Base-by-base conservation (phyloP, 805 yeast genomes). In the Pichia heedii region DNA sequence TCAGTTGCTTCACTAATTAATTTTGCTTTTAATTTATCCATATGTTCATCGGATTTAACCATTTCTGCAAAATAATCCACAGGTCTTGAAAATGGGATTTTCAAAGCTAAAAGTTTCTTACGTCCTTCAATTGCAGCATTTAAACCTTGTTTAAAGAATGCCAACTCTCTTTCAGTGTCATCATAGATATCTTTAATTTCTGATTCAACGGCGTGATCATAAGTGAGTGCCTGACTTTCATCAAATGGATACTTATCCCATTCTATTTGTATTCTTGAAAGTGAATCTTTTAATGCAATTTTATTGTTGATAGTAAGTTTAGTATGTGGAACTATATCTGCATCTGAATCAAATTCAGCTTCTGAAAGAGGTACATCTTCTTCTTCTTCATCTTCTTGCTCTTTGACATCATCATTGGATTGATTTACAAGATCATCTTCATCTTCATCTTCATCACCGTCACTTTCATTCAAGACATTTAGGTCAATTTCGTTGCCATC, bases 11-110 rank as follows among this genome's bases (percentile, higher is more conserved):
- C 96, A 50, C 77, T 74, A 36, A 88, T 71, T 54, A 90, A 73
- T 65, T 85, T 87, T 57, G 71, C 68, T 71, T 86, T 88, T 59
- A 93, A 74, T 66, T 79, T 85, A 58, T 87, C 96, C 98, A 93
- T 93, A 65, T 93, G 99, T 63, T 87, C 96, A 64, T 93, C 98
- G 43, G 89, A 81, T 69, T 93, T 93, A 47, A 88, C 85, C 98
- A 93, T 93, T 67, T 93, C 98, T 18, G 98, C 99, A 68, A 93
- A 93, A 64, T 86, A 93, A 62, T 93, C 98, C 56, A 77, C 68
- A 32, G 99, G 99, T 63, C 98, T 78, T 24, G 94, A 73, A 62
- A 93, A 93, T 47, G 96, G 87, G 27, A 90, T 79, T 58, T 81
- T 81, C 52, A 84, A 73, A 56, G 79, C 79, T 44, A 79, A 66